Conservation (phyloP, 2,329 filamentous ascomycete genomes). For the Graphilbum sp. region DNA sequence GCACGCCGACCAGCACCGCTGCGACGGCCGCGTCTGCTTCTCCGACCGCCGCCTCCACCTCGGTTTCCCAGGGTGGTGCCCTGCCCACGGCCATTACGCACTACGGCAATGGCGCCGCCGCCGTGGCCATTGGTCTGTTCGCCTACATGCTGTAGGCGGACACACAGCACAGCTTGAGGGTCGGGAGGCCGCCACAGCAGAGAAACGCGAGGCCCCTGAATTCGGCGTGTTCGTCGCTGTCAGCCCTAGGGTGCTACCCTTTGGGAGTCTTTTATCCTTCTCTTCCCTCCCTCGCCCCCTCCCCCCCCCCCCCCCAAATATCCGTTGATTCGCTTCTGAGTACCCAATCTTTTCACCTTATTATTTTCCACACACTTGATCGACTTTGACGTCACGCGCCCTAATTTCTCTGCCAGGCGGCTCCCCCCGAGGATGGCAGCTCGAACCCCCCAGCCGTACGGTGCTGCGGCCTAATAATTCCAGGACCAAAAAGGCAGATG, state of each 20-base stretch:
- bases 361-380: neutral
- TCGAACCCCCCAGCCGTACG: neutral
- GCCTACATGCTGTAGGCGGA: conserved; percentile 31
- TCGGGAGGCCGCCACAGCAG: neutral
- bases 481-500: neutral
- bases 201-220: too few relatives aligned
- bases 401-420: neutral
- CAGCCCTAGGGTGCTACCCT: too few relatives aligned
- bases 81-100: conserved; percentile 17
- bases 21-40: conserved; percentile 8
- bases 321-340: neutral
- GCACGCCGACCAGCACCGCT: conserved; percentile 8
- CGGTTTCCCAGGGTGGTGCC: conserved; percentile 11
- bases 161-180: too few relatives aligned
- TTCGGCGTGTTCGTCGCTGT: too few relatives aligned
- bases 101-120: conserved; percentile 28
- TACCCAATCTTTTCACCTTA: neutral
- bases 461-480: neutral
- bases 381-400: neutral
- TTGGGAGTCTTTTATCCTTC: too few relatives aligned
- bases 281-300: too few relatives aligned
- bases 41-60: conserved; percentile 2
- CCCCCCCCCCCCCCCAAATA: too few relatives aligned
- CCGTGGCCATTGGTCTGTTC: conserved; percentile 32
- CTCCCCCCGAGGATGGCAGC: neutral